Conservation (phyloP, 805 yeast species). For the Candida andamanensis region DNA sequence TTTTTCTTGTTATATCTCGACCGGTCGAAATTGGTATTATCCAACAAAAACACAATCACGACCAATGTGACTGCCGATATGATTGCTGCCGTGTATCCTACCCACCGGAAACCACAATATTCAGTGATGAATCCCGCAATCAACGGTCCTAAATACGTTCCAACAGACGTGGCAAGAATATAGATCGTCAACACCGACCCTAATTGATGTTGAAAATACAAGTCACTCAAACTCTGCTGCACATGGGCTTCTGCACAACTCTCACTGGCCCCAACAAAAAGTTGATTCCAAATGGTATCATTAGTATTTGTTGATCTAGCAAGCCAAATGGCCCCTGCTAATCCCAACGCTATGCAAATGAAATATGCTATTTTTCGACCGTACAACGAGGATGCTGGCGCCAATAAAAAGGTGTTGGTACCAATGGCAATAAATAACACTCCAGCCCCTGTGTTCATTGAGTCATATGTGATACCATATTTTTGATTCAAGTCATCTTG, state of each 20-base stretch:
- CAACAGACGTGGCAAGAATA: conserved; percentile 48
- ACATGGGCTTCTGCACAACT: conserved; percentile 42
- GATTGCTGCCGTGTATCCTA: conserved; percentile 42
- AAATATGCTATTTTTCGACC: conserved; percentile 42
- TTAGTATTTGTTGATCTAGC: conserved; percentile 29
- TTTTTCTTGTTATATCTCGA: conserved; percentile 13
- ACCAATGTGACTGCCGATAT: conserved; percentile 41
- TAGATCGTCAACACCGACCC: conserved; percentile 50
- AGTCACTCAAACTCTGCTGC: conserved; percentile 32
- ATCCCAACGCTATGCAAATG: conserved; percentile 34
- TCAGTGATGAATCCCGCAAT: conserved; percentile 54
- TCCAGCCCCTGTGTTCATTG: conserved; percentile 48
- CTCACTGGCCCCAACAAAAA: conserved; percentile 37
- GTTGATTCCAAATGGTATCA: conserved; percentile 45
- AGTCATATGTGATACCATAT: conserved; percentile 40
- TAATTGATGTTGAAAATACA: conserved; percentile 39
- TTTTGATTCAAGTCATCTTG: conserved; percentile 40
- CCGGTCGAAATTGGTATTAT: conserved; percentile 49
- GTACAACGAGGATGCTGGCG: conserved; percentile 41
- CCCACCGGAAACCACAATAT: conserved; percentile 50
- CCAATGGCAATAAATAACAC: conserved; percentile 43
- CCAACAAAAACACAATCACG: conserved; percentile 43
- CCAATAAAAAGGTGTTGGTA: conserved; percentile 37
- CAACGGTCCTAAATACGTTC: conserved; percentile 55
- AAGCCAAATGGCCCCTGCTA: conserved; percentile 43